Base-by-base conservation (phyloP, 805 yeast species). In the Cyberlindnera mycetangii region DNA sequence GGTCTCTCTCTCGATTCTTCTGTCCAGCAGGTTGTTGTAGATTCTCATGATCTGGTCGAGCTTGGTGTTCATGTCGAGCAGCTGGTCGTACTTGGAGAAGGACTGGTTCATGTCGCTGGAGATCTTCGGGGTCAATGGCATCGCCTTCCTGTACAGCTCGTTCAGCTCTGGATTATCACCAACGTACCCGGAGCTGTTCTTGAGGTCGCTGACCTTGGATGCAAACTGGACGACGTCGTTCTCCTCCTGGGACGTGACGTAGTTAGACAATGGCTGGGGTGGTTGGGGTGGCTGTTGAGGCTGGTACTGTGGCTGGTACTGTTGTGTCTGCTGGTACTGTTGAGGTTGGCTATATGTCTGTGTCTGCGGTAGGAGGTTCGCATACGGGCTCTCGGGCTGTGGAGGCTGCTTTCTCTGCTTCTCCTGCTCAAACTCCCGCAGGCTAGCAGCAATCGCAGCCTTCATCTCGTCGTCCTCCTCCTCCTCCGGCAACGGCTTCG, bases 381-480 rank as follows among this genome's bases (percentile, higher is more conserved):
- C 48, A 32, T 55, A 55, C 8, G 49, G 52, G 12, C 53, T 42
- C 45, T 16, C 42, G 51, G n/a, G 21, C 32, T 42, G 56, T 25
- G 32, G 51, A 49, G 36, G 39, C 35, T 45, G 57, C 45, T 54
- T 48, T 44, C 55, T 66, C 25, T 58, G 50, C 24, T 51, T 45
- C 16, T 51, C 50, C 22, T 47, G 60, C 51, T 84, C 78, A 60
- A 85, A 72, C 47, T 90, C 97, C 42, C 74, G 74, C 49, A 93
- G 71, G 63, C 96, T 88, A 1, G 96, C 96, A 14, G 85, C 96
- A 46, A 93, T 92, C 0, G 98, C 99, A 1, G 93, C 95, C 61
- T 81, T 86, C 81, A 92, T 77, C 30, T 89, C 96, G 31, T 84
- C 92, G 58, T 89, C 96, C 15, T 83, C 86, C 16, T 85, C 89